Evolutionary conservation across 345 rosid genomes (phyloP).

Genomic region (Gossypium longicalyx): DNA sequence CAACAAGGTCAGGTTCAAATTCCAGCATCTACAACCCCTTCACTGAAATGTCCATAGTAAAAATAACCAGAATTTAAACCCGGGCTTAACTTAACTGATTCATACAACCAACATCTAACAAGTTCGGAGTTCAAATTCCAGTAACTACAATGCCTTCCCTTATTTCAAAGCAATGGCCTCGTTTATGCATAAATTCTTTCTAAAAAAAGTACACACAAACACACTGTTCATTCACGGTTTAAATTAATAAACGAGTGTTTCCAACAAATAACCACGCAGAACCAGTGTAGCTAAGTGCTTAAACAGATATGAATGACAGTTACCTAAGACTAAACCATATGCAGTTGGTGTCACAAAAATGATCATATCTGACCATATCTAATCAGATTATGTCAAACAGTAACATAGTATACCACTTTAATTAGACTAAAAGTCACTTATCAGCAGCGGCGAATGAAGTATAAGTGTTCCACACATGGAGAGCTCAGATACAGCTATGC

Average conservation of each 20-base stretch:
- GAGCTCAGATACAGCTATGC: not conserved
- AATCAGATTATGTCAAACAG: conserved; percentile 1
- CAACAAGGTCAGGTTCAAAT: too few species aligned
- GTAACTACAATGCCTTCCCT: too few species aligned
- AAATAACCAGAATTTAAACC: not conserved
- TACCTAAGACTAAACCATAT: conserved; percentile 6
- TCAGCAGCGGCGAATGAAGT: not conserved
- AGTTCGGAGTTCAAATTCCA: too few species aligned
- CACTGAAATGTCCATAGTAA: not conserved
- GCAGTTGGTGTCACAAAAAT: not conserved
- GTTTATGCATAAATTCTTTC: too few species aligned
- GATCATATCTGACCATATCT: not conserved
- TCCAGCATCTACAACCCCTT: too few species aligned
- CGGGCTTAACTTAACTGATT: too few species aligned
- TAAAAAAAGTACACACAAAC: too few species aligned
- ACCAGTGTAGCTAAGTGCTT: not conserved
- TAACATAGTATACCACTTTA: not conserved
- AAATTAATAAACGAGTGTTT: not conserved
- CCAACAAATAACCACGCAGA: not conserved
- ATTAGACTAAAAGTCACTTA: not conserved
- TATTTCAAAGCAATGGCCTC: too few species aligned
- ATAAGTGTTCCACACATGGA: not conserved
- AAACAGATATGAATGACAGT: not conserved
- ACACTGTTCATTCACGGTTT: not conserved
- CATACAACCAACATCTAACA: too few species aligned